Base-by-base conservation (phyloP, 805 yeast species). In the Suhomyces sp. region DNA sequence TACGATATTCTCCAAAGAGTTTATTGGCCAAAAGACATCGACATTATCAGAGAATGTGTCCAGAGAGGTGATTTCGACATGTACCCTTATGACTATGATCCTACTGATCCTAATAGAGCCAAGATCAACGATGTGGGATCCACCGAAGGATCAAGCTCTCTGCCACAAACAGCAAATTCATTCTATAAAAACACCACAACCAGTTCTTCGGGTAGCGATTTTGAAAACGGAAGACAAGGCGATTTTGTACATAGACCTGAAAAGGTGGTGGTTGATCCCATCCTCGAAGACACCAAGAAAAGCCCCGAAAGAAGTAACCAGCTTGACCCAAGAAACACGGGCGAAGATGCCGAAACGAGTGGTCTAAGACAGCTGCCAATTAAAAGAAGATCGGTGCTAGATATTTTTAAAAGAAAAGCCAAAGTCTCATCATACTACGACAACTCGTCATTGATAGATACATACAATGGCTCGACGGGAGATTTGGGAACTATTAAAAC, bases 21-120 rank as follows among this genome's bases (percentile, higher is more conserved):
- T 52, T 85, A 80, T 68, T 62, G 61, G 49, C 96, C 96, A 2
- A 64, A 70, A 38, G 94, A 88, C 62, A 77, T 85, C 46, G 96
- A 88, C 61, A 82, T 87, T 51, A 74, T 88, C 47, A 76, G 94
- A 51, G 94, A 87, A 60, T 68, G 79, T 55, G 82, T 79, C 54
- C 68, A 70, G 12, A 60, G 70, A 53, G 89, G 90, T 6, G 79
- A 72, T 50, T 86, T 74, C 61, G 74, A 72, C 47, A 71, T 65
- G 38, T 81, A 78, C 58, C 82, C 85, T 0, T 61, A 56, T 1
- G 81, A 78, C 17, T 81, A 76, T 59, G 86, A 81, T 59, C 86
- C 86, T 12, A 81, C 86, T 1, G 67, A 76, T 49, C 59, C 92
- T 29, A 71, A 84, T 55, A 77, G 88, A 59, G 76, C 74, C 13